These are phyloP conservation scores for Baorangia bicolor DNA, from an alignment of 768 basidiomycete species.

Conservation along the genomic window DNA sequence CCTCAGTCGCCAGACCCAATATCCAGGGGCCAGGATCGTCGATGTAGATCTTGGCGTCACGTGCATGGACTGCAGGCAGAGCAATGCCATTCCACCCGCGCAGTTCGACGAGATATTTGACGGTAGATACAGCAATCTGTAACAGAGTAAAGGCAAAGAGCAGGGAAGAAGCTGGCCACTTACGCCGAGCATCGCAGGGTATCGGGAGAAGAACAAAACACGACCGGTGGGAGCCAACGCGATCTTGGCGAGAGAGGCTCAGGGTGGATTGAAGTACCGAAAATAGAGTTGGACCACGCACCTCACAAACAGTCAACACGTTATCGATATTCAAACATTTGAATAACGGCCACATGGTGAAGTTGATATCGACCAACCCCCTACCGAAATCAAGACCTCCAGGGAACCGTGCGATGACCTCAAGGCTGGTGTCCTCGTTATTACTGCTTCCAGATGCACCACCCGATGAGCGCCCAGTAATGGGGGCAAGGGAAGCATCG, in stretches of 20 bases:
- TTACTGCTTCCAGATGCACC: constrained; percentile 31
- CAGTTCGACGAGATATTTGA: constrained; percentile 89
- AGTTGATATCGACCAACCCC: constrained; percentile 90
- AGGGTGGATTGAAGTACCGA: neutral
- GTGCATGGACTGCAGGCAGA: constrained; percentile 76
- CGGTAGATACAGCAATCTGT: constrained; percentile 83
- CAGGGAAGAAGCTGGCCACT: constrained; percentile 14
- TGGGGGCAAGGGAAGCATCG: constrained; percentile 68
- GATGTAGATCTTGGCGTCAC: constrained; percentile 90
- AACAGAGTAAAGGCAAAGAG: constrained; percentile 1
- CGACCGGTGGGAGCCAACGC: constrained; percentile 86
- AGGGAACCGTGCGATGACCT: constrained; percentile 87
- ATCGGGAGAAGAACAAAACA: constrained; percentile 83
- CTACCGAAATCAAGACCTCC: constrained; percentile 93
- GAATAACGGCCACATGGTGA: constrained; percentile 97
- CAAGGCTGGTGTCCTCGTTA: constrained; percentile 51
- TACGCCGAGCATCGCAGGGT: constrained; percentile 90
- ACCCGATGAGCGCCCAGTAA: constrained; percentile 42
- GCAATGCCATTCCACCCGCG: constrained; percentile 93
- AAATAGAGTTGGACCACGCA: constrained; percentile 24
- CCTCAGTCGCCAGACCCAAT: constrained; percentile 84
- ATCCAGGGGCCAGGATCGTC: constrained; percentile 99
- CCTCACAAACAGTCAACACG: constrained; percentile 90
- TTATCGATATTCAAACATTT: constrained; percentile 91
- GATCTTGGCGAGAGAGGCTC: constrained; percentile 44